Base-by-base conservation (phyloP, 2,329 filamentous ascomycete genomes). In the Aureobasidium sp. region DNA sequence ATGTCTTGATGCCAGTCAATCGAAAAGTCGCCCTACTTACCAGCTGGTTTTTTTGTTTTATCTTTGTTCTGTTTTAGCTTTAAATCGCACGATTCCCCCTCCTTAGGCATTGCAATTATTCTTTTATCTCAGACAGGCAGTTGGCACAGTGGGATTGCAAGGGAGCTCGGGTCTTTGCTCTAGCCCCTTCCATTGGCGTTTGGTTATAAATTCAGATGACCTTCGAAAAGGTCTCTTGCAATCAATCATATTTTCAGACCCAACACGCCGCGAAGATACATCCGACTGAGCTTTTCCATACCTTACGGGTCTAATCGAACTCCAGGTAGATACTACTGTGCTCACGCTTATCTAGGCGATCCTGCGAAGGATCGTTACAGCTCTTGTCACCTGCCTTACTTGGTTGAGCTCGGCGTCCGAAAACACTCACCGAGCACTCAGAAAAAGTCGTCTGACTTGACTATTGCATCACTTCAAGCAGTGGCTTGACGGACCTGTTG, bases 81-180 rank as follows among this genome's bases (percentile, higher is more conserved):
- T 35, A 14, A 38, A 44, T 50, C 34, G 51, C 51, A 53, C 34
- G 51, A 39, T 53, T 44, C 39, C 50, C 49, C 50, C 50, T 53
- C 37, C 48, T 52, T 52, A 48, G 44, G 30, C 11, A 29, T 49
- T 29, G 32, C 32, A 29, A 30, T 39, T 49, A 30, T 22, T 29
- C 25, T 30, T 49, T 24, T 38, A n/a, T 27, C 16, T 8, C 21
- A 22, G 22, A 8, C 42, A 47, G 22, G 3, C 30, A 35, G n/a
- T 37, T 48, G 44, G 21, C 30, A 19, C 21, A 48, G 32, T 17
- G 8, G 32, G 21, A n/a, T 7, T 24, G 32, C 21, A 22, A n/a
- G 30, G n/a, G 21, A 11, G 14, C 25, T 24, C 3, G 19, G 11
- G 11, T 24, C 2, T 35, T 35, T 17, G 14, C 6, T 25, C 8